Percentiles rank a stretch among this genome's conserved stretches.
Conservation (phyloP, 1,284 basidiomycete species). For the Golubevia pallescens region DNA sequence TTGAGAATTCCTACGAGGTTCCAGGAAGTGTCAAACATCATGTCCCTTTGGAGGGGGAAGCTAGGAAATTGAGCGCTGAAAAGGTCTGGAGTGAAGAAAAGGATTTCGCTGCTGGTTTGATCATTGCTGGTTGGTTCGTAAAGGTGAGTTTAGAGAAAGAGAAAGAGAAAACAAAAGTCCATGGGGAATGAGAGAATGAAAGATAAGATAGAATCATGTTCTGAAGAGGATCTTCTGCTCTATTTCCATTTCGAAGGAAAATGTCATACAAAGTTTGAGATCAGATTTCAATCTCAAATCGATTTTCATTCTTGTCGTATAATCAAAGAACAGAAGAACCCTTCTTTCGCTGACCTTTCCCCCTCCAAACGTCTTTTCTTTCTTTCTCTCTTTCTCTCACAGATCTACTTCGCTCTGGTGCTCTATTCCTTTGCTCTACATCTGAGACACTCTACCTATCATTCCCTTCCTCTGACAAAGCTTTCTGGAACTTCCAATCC, state of each 20-base stretch:
- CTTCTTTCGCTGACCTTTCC: too few relatives aligned
- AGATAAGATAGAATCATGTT: too few relatives aligned
- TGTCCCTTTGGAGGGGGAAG: constrained; percentile 66
- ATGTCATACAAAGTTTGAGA: too few relatives aligned
- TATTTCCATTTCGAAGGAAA: too few relatives aligned
- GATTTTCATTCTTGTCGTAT: background rate
- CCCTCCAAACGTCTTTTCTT: too few relatives aligned
- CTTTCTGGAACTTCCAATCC: constrained; percentile 2
- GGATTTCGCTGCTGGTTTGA: constrained; percentile 76
- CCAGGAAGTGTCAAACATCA: constrained; percentile 42
- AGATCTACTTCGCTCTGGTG: constrained; percentile 90
- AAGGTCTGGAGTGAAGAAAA: constrained; percentile 87
- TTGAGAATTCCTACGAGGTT: constrained; percentile 49
- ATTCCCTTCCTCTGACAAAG: constrained; percentile 73
- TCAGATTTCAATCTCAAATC: too few relatives aligned
- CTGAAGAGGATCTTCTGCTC: too few relatives aligned
- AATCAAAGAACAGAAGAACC: too few relatives aligned
- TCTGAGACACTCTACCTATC: constrained; percentile 88
- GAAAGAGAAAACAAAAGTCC: too few relatives aligned
- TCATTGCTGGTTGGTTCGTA: constrained; percentile 81
- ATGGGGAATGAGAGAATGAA: background rate
- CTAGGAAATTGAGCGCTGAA: constrained; percentile 38
- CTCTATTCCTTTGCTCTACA: constrained; percentile 94
- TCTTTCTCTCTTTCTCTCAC: constrained; percentile 2
- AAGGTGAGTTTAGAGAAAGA: constrained; percentile 73